phyloP scores from a whole-genome alignment of 2,329 filamentous ascomycete species.

The Sclerotinia sclerotiorum region DNA sequence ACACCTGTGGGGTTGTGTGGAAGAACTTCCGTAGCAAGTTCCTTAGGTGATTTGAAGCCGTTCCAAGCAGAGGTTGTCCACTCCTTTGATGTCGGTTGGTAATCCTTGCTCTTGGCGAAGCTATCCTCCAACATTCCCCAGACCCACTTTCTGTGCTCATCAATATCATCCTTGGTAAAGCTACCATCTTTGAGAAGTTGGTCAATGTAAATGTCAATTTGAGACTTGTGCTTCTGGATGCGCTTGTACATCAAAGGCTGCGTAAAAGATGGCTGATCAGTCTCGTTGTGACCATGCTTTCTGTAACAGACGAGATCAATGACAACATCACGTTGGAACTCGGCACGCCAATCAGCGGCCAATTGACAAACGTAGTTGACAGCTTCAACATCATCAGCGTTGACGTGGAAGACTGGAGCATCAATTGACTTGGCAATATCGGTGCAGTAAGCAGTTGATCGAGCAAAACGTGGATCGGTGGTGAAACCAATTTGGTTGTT shows the following conservation, averaged over 20 bases:
- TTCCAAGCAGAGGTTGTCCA: conserved; percentile 99
- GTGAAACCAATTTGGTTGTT: conserved; percentile 99
- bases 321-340: conserved; percentile 98
- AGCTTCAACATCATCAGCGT: conserved; percentile 96
- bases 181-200: conserved; percentile 89
- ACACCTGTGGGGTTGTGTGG: conserved; percentile 88
- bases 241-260: conserved; percentile 99
- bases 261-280: conserved; percentile 98
- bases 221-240: conserved; percentile 78
- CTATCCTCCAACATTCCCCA: conserved; percentile 99
- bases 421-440: conserved; percentile 99
- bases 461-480: conserved; percentile 93
- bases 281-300: conserved; percentile 99
- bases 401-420: conserved; percentile 98
- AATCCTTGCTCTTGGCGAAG: conserved; percentile 96
- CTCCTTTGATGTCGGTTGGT: conserved; percentile 93
- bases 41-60: conserved; percentile 98
- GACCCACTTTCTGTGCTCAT: conserved; percentile 99
- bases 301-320: conserved; percentile 99
- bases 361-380: conserved; percentile 98
- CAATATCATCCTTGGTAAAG: conserved; percentile 95
- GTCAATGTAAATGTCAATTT: conserved; percentile 88
- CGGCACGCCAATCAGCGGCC: conserved; percentile 94
- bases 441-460: conserved; percentile 97
- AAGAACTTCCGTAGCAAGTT: conserved; percentile 89